phyloP scores from a whole-genome alignment of 2,329 filamentous ascomycete species.

The Seiridium cupressi region DNA sequence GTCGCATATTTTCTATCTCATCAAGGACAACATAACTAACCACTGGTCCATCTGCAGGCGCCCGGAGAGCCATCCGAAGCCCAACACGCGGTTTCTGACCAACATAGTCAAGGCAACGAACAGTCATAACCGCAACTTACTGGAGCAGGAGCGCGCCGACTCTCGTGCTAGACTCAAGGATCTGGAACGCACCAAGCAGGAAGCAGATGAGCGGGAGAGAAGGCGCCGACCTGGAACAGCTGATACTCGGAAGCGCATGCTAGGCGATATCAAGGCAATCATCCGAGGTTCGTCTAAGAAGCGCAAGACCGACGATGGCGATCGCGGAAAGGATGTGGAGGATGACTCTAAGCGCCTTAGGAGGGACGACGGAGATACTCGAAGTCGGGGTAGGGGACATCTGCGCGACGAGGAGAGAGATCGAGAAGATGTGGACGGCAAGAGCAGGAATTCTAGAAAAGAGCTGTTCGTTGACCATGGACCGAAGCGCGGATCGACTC shows the following conservation, averaged over 20 bases:
- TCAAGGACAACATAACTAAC: neutral
- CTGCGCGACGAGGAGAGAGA: slow-evolving; percentile 6
- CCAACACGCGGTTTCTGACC: slow-evolving; percentile 85
- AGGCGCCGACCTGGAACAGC: slow-evolving; percentile 43
- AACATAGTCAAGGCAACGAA: slow-evolving; percentile 88
- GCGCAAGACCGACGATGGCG: slow-evolving; percentile 25
- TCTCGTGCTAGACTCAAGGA: slow-evolving; percentile 67
- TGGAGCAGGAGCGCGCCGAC: slow-evolving; percentile 81
- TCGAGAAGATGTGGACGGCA: slow-evolving; percentile 18
- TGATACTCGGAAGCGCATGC: slow-evolving; percentile 56
- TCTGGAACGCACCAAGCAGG: slow-evolving; percentile 50
- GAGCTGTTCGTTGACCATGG: slow-evolving; percentile 15
- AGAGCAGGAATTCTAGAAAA: slow-evolving; percentile 21
- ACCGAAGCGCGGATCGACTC: neutral
- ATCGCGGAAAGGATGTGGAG: slow-evolving; percentile 10
- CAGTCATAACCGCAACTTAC: slow-evolving; percentile 81
- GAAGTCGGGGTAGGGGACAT: slow-evolving; percentile 10
- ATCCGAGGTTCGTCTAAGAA: slow-evolving; percentile 43
- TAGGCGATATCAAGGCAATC: slow-evolving; percentile 61
- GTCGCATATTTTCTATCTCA: slow-evolving; percentile 6
- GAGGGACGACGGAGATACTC: slow-evolving; percentile 2
- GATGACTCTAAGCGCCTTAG: slow-evolving; percentile 5
- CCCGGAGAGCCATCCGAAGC: slow-evolving; percentile 68
- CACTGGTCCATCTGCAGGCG: slow-evolving; percentile 44
- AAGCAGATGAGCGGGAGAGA: slow-evolving; percentile 31